Conservation (phyloP, 352 stramenopile species). For the Thalassiosira allenii region DNA sequence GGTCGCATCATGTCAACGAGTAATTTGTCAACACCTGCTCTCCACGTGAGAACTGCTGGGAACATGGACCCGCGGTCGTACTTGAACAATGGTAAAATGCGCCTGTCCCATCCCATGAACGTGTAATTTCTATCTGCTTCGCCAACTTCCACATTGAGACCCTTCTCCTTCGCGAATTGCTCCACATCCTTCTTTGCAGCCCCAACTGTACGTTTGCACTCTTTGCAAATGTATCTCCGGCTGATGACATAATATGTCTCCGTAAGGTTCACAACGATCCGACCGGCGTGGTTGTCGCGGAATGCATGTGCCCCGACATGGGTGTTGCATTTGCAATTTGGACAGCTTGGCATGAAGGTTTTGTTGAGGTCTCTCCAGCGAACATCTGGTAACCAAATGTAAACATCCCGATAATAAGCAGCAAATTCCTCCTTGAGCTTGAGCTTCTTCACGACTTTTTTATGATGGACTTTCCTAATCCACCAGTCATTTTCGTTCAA, state of each 20-base stretch:
- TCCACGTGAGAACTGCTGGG: constrained; percentile 51
- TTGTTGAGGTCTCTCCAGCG: constrained; percentile 24
- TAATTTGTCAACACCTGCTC: constrained; percentile 36
- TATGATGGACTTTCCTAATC: not conserved
- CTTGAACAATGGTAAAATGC: constrained; percentile 21
- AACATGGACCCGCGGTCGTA: constrained; percentile 39
- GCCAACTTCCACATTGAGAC: not conserved
- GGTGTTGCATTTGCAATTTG: constrained; percentile 41
- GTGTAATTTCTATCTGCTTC: constrained; percentile 4
- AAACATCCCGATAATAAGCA: constrained; percentile 58
- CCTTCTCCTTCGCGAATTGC: not conserved
- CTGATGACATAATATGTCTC: constrained; percentile 54
- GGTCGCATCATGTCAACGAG: constrained; percentile 56
- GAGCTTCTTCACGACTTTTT: constrained; percentile 3
- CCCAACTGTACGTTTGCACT: constrained; percentile 23
- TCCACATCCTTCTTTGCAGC: constrained; percentile 3
- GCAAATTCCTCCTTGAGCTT: constrained; percentile 10
- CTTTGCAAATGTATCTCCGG: constrained; percentile 47
- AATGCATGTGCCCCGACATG: constrained; percentile 47
- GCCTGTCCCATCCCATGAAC: constrained; percentile 54
- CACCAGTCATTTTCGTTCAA: constrained; percentile 21
- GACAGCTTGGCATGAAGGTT: constrained; percentile 35
- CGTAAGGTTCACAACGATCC: constrained; percentile 38
- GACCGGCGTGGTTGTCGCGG: constrained; percentile 37
- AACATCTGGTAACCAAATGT: constrained; percentile 58